These are phyloP conservation scores for Magnusiomyces suaveolens DNA, from an alignment of 1,139 yeast genomes.

Conservation along the genomic window DNA sequence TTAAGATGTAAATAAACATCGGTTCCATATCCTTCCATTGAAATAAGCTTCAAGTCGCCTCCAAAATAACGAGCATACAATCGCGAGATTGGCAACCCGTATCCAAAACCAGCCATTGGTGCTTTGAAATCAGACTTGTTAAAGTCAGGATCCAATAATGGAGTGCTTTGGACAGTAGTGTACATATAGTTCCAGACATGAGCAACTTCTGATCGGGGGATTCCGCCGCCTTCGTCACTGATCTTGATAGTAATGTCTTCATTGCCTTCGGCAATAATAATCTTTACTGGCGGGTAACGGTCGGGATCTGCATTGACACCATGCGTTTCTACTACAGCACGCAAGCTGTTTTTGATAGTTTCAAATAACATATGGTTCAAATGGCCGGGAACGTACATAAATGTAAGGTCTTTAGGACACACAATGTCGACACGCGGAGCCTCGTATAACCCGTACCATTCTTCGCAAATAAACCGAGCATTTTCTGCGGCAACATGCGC, in stretches of 20 bases:
- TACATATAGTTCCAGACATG: constrained; percentile 86
- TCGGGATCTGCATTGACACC: constrained; percentile 47
- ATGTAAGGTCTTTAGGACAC: constrained; percentile 58
- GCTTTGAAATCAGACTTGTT: constrained; percentile 54
- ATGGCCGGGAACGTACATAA: constrained; percentile 88
- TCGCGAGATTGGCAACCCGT: constrained; percentile 79
- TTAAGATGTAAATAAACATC: constrained; percentile 83
- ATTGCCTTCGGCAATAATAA: constrained; percentile 81
- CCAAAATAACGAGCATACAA: constrained; percentile 85
- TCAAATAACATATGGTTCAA: constrained; percentile 82
- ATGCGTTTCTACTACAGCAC: constrained; percentile 78
- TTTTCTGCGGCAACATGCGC: constrained; percentile 81
- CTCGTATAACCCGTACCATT: constrained; percentile 72
- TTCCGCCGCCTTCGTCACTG: constrained; percentile 92
- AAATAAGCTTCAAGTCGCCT: constrained; percentile 75
- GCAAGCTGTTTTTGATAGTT: constrained; percentile 67
- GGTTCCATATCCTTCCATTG: constrained; percentile 93
- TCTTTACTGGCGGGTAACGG: constrained; percentile 72
- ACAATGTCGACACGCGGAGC: constrained; percentile 73
- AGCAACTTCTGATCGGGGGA: constrained; percentile 75
- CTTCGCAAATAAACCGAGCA: constrained; percentile 80
- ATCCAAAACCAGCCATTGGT: constrained; percentile 93
- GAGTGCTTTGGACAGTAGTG: constrained; percentile 74
- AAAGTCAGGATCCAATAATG: constrained; percentile 52
- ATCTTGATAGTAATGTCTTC: constrained; percentile 91